phyloP scores from a whole-genome alignment of 257 asterid species.

The Forsythia viridissima region DNA sequence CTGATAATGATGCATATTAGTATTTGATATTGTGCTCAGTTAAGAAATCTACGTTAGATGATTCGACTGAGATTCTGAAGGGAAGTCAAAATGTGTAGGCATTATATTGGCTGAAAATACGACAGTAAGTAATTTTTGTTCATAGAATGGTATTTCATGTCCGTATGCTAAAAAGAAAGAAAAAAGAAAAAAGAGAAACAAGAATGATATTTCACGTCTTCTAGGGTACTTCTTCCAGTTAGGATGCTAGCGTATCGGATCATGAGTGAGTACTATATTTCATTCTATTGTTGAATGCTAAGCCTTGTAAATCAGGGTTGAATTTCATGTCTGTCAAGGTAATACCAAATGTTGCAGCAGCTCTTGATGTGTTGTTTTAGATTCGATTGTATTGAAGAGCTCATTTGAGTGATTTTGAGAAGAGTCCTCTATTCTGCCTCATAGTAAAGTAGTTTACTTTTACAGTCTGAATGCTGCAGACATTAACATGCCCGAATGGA shows the following conservation, averaged over 20 bases:
- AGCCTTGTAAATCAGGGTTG: neutral
- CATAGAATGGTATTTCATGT: neutral
- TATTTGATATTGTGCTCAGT: neutral
- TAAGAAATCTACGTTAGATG: neutral
- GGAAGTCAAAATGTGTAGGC: neutral
- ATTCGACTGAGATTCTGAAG: neutral
- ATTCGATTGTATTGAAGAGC: conserved; percentile 3
- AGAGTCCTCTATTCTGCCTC: conserved; percentile 26
- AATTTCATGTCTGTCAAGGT: conserved; percentile 1
- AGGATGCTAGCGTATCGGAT: neutral
- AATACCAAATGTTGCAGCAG: conserved; percentile 25
- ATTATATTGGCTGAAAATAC: neutral
- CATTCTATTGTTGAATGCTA: neutral
- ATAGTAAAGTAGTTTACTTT: conserved; percentile 63
- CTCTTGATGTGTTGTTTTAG: conserved; percentile 13
- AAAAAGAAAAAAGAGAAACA: neutral
- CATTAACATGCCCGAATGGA: conserved; percentile 96
- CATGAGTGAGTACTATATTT: neutral
- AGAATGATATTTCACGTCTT: neutral
- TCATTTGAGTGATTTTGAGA: conserved; percentile 9
- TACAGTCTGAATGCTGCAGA: conserved; percentile 99
- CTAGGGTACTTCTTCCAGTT: neutral
- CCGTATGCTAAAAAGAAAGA: neutral
- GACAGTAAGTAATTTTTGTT: neutral
- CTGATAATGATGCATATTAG: neutral